Percentiles rank a stretch among this genome's conserved stretches.
Evolutionary conservation across 1,139 yeast genomes (phyloP).

Genomic region (Yamadazyma taylorii): DNA sequence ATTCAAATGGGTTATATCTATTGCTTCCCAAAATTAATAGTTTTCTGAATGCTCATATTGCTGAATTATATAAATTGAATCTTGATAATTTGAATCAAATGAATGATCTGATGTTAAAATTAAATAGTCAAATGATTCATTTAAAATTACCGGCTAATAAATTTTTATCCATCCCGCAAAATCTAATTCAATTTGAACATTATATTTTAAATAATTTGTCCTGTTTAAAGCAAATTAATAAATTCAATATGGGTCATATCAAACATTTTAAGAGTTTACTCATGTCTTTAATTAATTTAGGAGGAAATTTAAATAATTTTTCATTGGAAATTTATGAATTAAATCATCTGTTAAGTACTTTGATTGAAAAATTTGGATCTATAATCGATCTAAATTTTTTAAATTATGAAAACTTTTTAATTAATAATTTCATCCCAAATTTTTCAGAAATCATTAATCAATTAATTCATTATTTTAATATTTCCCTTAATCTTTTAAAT

Average conservation of each 20-base stretch:
- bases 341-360: conserved; percentile 29
- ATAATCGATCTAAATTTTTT: conserved; percentile 44
- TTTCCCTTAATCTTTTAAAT: conserved; percentile 40
- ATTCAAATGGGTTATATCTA: conserved; percentile 47
- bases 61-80: conserved; percentile 19
- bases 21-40: conserved; percentile 41
- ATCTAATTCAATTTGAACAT: conserved; percentile 36
- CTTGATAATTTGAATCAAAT: conserved; percentile 33
- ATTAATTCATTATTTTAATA: conserved; percentile 38
- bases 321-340: conserved; percentile 40
- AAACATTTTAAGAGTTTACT: conserved; percentile 31
- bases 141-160: conserved; percentile 25
- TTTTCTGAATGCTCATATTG: conserved; percentile 29
- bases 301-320: conserved; percentile 49
- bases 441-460: conserved; percentile 52
- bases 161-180: conserved; percentile 33
- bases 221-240: conserved; percentile 33
- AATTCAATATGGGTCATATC: conserved; percentile 26
- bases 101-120: conserved; percentile 37
- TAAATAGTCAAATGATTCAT: conserved; percentile 36
- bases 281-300: conserved; percentile 40
- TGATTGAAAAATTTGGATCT: conserved; percentile 48
- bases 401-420: conserved; percentile 40
- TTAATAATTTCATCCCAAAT: conserved; percentile 36
- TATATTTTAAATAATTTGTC: conserved; percentile 36